These are phyloP conservation scores for Suillus subluteus DNA, from an alignment of 768 basidiomycete genomes.

Conservation along the genomic window DNA sequence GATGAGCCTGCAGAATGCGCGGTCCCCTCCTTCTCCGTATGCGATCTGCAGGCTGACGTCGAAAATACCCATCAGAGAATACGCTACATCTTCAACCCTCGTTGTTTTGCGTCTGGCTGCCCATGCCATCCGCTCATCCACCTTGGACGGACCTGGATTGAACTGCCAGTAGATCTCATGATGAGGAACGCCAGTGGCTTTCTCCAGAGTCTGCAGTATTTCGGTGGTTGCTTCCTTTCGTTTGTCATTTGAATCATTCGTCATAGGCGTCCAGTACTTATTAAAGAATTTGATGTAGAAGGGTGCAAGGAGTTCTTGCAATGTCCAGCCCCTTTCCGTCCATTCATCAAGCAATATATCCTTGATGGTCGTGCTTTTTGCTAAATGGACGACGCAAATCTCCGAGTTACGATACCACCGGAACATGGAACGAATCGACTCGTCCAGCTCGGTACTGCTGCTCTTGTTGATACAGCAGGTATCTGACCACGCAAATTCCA, in stretches of 20 bases:
- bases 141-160: background rate
- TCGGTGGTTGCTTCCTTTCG: background rate
- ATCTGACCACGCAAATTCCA: slow-evolving; percentile 1
- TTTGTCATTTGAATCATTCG: background rate
- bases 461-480: background rate
- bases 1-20: slow-evolving; percentile 15
- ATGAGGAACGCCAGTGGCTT: background rate
- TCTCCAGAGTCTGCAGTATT: background rate
- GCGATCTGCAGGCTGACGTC: slow-evolving; percentile 17
- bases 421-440: slow-evolving; percentile 3
- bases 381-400: background rate
- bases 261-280: background rate
- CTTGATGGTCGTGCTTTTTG: slow-evolving; percentile 1
- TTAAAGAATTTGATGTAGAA: background rate
- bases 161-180: background rate
- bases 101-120: slow-evolving; percentile 21
- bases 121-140: slow-evolving; percentile 17
- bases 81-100: slow-evolving; percentile 20
- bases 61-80: slow-evolving; percentile 22
- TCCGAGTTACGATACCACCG: background rate
- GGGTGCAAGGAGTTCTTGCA: slow-evolving; percentile 3
- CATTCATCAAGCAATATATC: background rate
- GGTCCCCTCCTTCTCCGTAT: slow-evolving; percentile 22
- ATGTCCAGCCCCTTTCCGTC: background rate
- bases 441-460: slow-evolving; percentile 2